A percentile compares a stretch with the other conserved stretches of the same genome.
These are phyloP conservation scores for Pythium biforme DNA, from an alignment of 352 stramenopile genomes.

Conservation along the genomic window DNA sequence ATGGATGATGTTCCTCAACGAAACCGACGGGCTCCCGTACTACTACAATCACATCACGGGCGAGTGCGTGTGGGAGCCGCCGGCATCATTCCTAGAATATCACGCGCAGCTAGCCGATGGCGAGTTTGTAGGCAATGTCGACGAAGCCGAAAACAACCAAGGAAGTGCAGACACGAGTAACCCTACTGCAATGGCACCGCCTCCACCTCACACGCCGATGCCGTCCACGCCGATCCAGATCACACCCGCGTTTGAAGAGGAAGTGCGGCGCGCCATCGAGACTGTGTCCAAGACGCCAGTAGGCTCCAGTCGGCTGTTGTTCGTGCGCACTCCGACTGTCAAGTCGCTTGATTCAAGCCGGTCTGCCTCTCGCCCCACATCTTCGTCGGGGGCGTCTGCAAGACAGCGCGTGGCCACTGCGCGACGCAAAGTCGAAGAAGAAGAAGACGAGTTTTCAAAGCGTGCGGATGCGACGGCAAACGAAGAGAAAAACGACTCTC, in stretches of 20 bases:
- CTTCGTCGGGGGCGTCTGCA: constrained; percentile 16
- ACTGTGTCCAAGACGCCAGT: constrained; percentile 42
- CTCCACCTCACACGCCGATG: neutral
- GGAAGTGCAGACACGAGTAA: neutral
- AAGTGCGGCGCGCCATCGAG: constrained; percentile 49
- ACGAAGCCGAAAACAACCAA: neutral
- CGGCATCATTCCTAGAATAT: constrained; percentile 47
- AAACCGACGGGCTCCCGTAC: constrained; percentile 60
- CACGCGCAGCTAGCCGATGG: constrained; percentile 18
- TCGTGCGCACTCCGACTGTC: constrained; percentile 41
- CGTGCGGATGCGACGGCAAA: neutral
- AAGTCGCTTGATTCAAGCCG: constrained; percentile 12
- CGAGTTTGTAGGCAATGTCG: neutral
- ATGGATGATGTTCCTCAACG: constrained; percentile 76
- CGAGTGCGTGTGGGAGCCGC: constrained; percentile 67
- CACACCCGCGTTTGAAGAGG: constrained; percentile 55
- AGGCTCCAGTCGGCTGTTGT: constrained; percentile 40
- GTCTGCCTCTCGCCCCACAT: constrained; percentile 1
- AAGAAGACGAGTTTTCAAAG: neutral
- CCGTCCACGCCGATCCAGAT: constrained; percentile 13
- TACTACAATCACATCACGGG: constrained; percentile 66
- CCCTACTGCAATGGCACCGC: neutral
- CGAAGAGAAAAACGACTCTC: neutral
- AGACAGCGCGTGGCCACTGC: constrained; percentile 3
- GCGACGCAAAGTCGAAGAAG: neutral